A percentile compares a stretch with the other conserved stretches of the same genome.
phyloP scores from a whole-genome alignment of 768 basidiomycete genomes.

The Boletus patriciae region DNA sequence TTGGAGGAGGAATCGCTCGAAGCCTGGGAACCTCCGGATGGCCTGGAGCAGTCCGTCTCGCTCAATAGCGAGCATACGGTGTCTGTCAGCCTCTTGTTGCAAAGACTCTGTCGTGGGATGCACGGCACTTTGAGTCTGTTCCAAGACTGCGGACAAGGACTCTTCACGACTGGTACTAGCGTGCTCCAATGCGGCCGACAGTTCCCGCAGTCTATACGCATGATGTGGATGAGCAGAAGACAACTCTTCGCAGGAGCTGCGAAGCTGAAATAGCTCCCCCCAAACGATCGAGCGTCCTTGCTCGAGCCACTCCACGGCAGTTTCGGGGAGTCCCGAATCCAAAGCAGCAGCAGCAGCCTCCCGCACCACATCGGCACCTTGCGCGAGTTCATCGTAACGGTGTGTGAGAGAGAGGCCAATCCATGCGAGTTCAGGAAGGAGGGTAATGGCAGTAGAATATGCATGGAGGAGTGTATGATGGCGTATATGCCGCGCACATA shows the following conservation, averaged over 20 bases:
- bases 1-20: conserved; percentile 2
- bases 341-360: conserved; percentile 26
- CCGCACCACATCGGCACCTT: conserved; percentile 13
- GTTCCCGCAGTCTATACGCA: background rate
- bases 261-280: conserved; percentile 16
- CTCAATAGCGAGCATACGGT: background rate
- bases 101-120: too few species aligned
- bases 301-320: conserved; percentile 16
- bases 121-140: too few species aligned
- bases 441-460: conserved; percentile 15
- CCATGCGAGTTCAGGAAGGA: background rate
- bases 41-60: background rate
- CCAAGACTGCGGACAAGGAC: background rate
- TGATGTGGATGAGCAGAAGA: conserved; percentile 3
- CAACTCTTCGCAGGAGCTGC: conserved; percentile 2
- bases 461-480: conserved; percentile 17
- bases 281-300: conserved; percentile 18
- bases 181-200: background rate
- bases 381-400: conserved; percentile 15
- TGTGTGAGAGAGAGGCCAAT: conserved; percentile 13
- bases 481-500: background rate
- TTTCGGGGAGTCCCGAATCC: conserved; percentile 2
- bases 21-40: background rate
- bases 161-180: background rate
- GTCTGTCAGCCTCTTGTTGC: background rate